Conservation (phyloP, 208 protist species). For the Porcisia deanei region DNA sequence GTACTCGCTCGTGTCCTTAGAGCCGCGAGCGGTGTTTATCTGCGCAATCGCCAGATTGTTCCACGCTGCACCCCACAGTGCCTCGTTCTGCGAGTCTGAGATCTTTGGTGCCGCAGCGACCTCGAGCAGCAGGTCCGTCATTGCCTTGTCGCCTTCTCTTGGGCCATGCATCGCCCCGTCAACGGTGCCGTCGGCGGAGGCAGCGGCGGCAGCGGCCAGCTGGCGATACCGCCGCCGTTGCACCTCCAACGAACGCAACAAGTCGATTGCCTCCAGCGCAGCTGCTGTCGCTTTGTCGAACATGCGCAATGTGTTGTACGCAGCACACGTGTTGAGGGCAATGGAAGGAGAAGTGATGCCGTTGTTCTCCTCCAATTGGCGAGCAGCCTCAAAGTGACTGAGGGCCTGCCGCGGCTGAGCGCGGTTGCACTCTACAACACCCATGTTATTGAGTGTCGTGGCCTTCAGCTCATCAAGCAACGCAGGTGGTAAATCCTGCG, state of each 20-base stretch:
- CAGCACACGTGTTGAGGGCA: slow-evolving; percentile 84
- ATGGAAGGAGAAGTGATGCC: slow-evolving; percentile 74
- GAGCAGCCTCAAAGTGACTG: slow-evolving; percentile 80
- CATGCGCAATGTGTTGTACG: slow-evolving; percentile 83
- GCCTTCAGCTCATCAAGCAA: slow-evolving; percentile 73
- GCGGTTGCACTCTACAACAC: slow-evolving; percentile 85
- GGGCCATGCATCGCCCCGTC: neutral
- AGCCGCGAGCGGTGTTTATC: slow-evolving; percentile 72
- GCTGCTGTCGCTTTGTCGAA: slow-evolving; percentile 87
- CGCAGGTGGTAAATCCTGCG: slow-evolving; percentile 27
- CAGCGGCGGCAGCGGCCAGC: slow-evolving; percentile 10
- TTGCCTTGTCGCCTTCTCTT: slow-evolving; percentile 25
- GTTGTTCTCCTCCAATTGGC: slow-evolving; percentile 82
- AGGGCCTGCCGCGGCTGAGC: slow-evolving; percentile 80
- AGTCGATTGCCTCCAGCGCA: slow-evolving; percentile 84
- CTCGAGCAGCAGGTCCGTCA: slow-evolving; percentile 30
- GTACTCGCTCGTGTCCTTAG: slow-evolving; percentile 61
- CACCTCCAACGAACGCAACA: slow-evolving; percentile 73
- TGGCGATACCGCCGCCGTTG: slow-evolving; percentile 47
- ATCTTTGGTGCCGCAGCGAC: slow-evolving; percentile 45
- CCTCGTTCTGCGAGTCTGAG: slow-evolving; percentile 70
- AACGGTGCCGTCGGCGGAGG: neutral
- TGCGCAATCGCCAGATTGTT: slow-evolving; percentile 87
- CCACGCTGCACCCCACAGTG: slow-evolving; percentile 90
- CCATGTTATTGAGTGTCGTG: slow-evolving; percentile 89